Conservation (phyloP, 805 yeast genomes). For the Barnettozyma californica region DNA sequence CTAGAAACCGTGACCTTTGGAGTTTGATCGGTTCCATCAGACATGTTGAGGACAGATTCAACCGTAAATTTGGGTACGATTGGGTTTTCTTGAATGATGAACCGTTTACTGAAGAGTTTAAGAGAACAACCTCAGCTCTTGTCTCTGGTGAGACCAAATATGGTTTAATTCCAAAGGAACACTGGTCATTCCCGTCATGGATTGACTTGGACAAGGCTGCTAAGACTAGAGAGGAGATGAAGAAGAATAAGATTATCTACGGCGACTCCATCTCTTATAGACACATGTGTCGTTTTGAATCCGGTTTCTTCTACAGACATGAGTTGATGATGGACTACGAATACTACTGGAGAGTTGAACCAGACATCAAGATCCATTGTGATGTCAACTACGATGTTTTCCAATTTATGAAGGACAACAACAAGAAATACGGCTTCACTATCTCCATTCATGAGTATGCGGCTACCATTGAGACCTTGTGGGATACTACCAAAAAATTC, state of each 20-base stretch:
- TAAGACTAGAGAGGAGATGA: conserved; percentile 40
- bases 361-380: conserved; percentile 57
- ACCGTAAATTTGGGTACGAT: conserved; percentile 57
- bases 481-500: conserved; percentile 51
- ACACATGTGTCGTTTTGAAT: conserved; percentile 55
- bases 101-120: conserved; percentile 55
- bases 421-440: conserved; percentile 64
- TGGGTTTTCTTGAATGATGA: conserved; percentile 77
- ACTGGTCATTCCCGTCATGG: conserved; percentile 69
- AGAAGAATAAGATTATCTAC: conserved; percentile 43
- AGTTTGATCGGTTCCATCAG: conserved; percentile 54
- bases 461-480: conserved; percentile 58
- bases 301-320: conserved; percentile 61
- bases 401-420: conserved; percentile 49
- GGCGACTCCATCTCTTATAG: conserved; percentile 61
- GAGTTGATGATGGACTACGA: conserved; percentile 53
- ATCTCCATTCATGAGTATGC: conserved; percentile 61
- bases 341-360: conserved; percentile 79
- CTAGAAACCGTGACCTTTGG: conserved; percentile 62
- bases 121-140: conserved; percentile 37
- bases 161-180: conserved; percentile 54
- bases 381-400: conserved; percentile 65
- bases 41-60: conserved; percentile 65
- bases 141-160: conserved; percentile 60
- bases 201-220: conserved; percentile 51